Percentiles rank a stretch among this genome's conserved stretches.
Conservation (phyloP, 2,329 filamentous ascomycete species). For the Aspergillus luchuensis region DNA sequence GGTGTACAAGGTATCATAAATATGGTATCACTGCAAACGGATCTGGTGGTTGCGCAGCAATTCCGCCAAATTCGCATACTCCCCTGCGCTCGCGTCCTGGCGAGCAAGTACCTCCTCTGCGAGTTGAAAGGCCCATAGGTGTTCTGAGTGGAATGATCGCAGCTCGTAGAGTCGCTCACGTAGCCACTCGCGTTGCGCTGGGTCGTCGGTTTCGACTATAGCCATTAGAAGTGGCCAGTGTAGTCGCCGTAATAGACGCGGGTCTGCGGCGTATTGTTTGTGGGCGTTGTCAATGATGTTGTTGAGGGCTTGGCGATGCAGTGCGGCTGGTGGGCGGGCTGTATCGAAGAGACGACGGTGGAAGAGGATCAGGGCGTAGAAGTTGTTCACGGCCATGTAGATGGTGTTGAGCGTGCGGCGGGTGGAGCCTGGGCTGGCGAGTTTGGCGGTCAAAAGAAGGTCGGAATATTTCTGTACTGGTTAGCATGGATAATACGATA, state of each 20-base stretch:
- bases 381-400: conserved; percentile 37
- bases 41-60: conserved; percentile 26
- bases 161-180: conserved; percentile 33
- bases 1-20: background rate
- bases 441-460: conserved; percentile 38
- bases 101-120: conserved; percentile 32
- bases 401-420: conserved; percentile 40
- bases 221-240: conserved; percentile 41
- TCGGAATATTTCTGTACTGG: conserved; percentile 38
- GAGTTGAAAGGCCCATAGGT: conserved; percentile 32
- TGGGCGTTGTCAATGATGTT: conserved; percentile 36
- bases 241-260: conserved; percentile 33
- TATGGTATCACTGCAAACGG: background rate
- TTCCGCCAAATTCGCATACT: conserved; percentile 31
- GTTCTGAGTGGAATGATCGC: conserved; percentile 33
- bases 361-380: conserved; percentile 37
- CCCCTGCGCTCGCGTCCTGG: conserved; percentile 28
- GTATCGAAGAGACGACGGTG: conserved; percentile 36
- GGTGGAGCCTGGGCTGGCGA: conserved; percentile 30
- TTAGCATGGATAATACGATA: background rate
- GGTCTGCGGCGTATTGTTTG: conserved; percentile 36
- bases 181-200: conserved; percentile 34
- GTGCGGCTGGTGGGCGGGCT: conserved; percentile 17
- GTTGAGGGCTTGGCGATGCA: conserved; percentile 32
- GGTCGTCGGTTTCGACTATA: conserved; percentile 34